Conservation (phyloP, 768 basidiomycete genomes). For the Leccinum arenicola region DNA sequence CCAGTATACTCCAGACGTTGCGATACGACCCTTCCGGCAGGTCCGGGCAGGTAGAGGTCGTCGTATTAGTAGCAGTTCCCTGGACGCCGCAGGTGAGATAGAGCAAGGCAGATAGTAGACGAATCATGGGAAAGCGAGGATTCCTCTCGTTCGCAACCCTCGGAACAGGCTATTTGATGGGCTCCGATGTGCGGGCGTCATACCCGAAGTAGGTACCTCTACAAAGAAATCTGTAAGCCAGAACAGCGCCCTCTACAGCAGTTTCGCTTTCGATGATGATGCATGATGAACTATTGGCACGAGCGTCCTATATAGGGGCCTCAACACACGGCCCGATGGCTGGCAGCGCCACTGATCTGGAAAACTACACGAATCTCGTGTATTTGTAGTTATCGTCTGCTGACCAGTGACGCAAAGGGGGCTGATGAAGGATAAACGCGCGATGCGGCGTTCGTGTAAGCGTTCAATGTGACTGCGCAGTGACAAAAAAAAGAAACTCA, state of each 20-base stretch:
- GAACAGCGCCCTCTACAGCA: neutral
- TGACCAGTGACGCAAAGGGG: constrained; percentile 59
- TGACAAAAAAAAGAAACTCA: no score
- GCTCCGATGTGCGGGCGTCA: neutral
- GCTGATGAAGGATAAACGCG: constrained; percentile 91
- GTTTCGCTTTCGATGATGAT: neutral
- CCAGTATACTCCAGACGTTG: neutral
- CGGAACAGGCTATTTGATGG: neutral
- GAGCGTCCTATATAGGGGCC: neutral
- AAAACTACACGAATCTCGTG: neutral
- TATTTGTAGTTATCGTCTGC: neutral
- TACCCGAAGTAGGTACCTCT: neutral
- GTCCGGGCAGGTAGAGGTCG: neutral
- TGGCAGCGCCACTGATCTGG: neutral
- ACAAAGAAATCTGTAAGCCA: neutral
- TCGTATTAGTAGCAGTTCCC: neutral
- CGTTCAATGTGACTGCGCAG: constrained; percentile 7
- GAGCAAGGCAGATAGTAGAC: neutral
- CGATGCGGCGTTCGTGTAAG: constrained; percentile 89
- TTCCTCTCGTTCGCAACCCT: neutral
- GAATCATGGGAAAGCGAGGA: neutral
- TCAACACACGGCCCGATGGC: neutral
- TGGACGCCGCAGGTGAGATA: neutral
- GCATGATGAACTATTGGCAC: neutral
- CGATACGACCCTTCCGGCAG: neutral